Percentiles rank a stretch among this genome's conserved stretches.
Conservation (phyloP, 345 rosid genomes). For the Ceriops zippeliana region DNA sequence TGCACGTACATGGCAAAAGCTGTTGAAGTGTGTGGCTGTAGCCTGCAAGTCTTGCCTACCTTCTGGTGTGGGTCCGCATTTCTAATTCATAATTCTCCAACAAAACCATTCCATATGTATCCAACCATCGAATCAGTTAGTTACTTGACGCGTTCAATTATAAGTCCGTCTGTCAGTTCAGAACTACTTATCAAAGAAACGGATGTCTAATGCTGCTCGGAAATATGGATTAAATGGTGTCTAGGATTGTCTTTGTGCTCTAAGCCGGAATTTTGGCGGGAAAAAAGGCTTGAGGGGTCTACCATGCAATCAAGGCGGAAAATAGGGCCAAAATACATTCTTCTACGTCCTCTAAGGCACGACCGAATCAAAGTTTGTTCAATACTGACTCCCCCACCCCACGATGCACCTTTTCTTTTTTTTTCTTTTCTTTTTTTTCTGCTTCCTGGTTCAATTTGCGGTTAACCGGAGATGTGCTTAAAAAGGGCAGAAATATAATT, state of each 20-base stretch:
- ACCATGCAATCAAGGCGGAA: background rate
- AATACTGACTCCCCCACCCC: background rate
- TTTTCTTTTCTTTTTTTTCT: background rate
- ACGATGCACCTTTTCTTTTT: background rate
- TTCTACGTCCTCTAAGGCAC: conserved; percentile 12
- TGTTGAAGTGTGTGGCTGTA: conserved; percentile 24
- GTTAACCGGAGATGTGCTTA: background rate
- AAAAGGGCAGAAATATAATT: background rate
- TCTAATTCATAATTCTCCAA: conserved; percentile 16
- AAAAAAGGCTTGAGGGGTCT: conserved; percentile 3
- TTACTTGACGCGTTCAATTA: conserved; percentile 7
- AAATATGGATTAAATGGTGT: background rate
- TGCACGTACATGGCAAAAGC: conserved; percentile 14
- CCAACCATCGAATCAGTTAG: background rate
- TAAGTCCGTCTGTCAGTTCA: conserved; percentile 2
- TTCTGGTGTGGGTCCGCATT: conserved; percentile 15
- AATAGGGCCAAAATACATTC: conserved; percentile 8
- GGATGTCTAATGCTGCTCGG: conserved; percentile 20
- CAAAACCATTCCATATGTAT: conserved; percentile 13
- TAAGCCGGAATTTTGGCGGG: background rate
- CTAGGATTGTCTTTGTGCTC: conserved; percentile 22
- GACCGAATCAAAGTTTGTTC: conserved; percentile 17
- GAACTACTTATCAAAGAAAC: conserved; percentile 7
- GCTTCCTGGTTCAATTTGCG: too few relatives aligned
- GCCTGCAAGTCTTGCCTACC: conserved; percentile 26